A percentile compares a stretch with the other conserved stretches of the same genome.
These are phyloP conservation scores for Parastagonospora avenae DNA, from an alignment of 2,329 filamentous ascomycete species.

Conservation along the genomic window DNA sequence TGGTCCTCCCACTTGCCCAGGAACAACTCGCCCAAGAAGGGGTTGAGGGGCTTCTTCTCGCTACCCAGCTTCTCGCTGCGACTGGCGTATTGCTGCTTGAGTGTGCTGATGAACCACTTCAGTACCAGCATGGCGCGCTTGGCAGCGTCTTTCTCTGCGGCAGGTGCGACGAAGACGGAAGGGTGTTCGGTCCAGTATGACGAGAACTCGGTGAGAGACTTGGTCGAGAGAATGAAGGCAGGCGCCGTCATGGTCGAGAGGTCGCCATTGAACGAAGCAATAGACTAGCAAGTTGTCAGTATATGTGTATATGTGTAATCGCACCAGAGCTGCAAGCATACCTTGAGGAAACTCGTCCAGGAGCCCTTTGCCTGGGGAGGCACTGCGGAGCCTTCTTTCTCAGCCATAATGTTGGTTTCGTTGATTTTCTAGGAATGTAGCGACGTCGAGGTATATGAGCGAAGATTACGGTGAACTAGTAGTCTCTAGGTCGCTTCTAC, in stretches of 20 bases:
- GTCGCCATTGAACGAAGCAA: constrained; percentile 62
- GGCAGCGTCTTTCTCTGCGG: constrained; percentile 76
- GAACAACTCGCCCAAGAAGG: constrained; percentile 94
- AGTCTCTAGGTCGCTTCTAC: not conserved
- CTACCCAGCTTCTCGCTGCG: constrained; percentile 81
- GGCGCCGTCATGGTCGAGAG: constrained; percentile 62
- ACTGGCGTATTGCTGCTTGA: constrained; percentile 82
- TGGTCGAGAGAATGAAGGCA: constrained; percentile 61
- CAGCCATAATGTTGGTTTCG: constrained; percentile 21
- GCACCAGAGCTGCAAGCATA: constrained; percentile 18
- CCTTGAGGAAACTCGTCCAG: constrained; percentile 58
- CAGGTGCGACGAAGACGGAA: constrained; percentile 77
- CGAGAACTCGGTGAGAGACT: constrained; percentile 62
- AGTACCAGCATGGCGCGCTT: constrained; percentile 87
- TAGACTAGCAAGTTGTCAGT: constrained; percentile 46
- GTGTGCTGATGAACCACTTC: constrained; percentile 92
- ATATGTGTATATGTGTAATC: not conserved
- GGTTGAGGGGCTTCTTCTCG: constrained; percentile 98
- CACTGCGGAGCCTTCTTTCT: constrained; percentile 53
- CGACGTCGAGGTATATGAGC: not conserved
- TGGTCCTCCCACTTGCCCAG: constrained; percentile 87
- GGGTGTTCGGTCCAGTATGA: constrained; percentile 64
- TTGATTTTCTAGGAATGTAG: not conserved
- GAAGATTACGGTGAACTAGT: not conserved
- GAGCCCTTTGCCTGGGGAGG: constrained; percentile 53